These are phyloP conservation scores for Leccinum pachyderme DNA, from an alignment of 1,284 basidiomycete species.

Conservation along the genomic window DNA sequence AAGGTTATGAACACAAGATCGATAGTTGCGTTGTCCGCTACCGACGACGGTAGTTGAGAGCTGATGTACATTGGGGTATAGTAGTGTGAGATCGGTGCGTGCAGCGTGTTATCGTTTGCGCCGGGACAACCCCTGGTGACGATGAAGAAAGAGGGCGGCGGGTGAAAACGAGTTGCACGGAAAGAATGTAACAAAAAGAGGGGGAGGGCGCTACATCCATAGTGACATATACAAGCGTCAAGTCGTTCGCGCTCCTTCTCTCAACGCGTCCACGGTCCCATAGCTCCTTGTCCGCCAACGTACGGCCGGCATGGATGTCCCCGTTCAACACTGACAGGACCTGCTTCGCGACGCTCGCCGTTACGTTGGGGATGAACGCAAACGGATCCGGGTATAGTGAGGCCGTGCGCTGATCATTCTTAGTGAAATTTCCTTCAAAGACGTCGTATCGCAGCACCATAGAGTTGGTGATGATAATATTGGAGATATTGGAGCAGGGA, in stretches of 20 bases:
- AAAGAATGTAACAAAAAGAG: no score
- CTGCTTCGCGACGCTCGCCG: conserved; percentile 46
- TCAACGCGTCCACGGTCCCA: no score
- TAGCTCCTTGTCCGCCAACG: conserved; percentile 38
- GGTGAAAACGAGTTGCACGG: no score
- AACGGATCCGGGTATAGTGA: conserved; percentile 64
- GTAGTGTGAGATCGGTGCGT: conserved; percentile 55
- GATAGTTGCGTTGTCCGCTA: conserved; percentile 48
- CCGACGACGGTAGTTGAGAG: conserved; percentile 47
- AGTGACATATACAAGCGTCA: conserved; percentile 72
- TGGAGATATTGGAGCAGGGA: no score
- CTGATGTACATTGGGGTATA: conserved; percentile 54
- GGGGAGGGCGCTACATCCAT: conserved; percentile 43
- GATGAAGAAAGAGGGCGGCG: no score
- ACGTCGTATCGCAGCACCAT: conserved; percentile 76
- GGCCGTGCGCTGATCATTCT: conserved; percentile 75
- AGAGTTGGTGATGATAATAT: conserved; percentile 70
- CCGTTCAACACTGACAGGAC: conserved; percentile 55
- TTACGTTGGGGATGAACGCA: conserved; percentile 54
- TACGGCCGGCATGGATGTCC: no score
- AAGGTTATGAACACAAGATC: conserved; percentile 74
- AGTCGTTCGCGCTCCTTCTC: conserved; percentile 38
- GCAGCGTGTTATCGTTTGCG: conserved; percentile 64
- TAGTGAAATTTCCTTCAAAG: conserved; percentile 66
- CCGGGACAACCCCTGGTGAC: conserved; percentile 60